Percentiles rank a stretch among this genome's conserved stretches.
These are phyloP conservation scores for Ophiostoma ulmi DNA, from an alignment of 2,329 filamentous ascomycete species.

Conservation along the genomic window DNA sequence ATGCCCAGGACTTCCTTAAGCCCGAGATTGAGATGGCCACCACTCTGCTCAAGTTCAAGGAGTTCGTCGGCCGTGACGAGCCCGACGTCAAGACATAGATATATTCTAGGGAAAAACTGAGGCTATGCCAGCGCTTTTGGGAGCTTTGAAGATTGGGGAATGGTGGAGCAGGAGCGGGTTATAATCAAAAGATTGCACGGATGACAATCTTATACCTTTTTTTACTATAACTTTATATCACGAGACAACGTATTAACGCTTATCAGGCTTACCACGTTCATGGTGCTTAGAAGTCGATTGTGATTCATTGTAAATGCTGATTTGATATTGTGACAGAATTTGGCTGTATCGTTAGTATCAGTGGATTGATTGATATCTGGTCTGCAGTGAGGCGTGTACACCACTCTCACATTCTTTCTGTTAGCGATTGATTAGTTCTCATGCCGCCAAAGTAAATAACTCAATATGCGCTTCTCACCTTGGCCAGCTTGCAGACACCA, in stretches of 20 bases:
- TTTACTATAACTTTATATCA: slow-evolving; percentile 8
- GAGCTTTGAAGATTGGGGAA: not conserved
- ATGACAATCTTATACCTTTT: slow-evolving; percentile 4
- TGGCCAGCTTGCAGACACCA: not conserved
- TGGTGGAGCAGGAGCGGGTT: not conserved
- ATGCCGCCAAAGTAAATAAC: too few relatives aligned
- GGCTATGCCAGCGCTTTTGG: not conserved
- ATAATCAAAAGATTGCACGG: not conserved
- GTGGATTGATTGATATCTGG: too few relatives aligned
- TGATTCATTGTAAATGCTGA: too few relatives aligned
- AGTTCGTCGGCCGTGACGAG: slow-evolving; percentile 85
- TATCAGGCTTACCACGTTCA: not conserved
- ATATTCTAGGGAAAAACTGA: not conserved
- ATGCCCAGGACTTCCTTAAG: slow-evolving; percentile 91
- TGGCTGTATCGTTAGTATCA: too few relatives aligned
- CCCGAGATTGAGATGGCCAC: slow-evolving; percentile 83
- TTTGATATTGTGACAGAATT: too few relatives aligned
- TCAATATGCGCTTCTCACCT: not conserved
- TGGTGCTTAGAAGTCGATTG: not conserved
- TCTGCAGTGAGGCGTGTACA: too few relatives aligned
- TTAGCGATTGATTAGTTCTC: too few relatives aligned
- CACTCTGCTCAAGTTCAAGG: slow-evolving; percentile 83
- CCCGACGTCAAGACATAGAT: slow-evolving; percentile 90
- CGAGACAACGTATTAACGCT: slow-evolving; percentile 6
- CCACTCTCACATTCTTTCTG: too few relatives aligned